A percentile compares a stretch with the other conserved stretches of the same genome.
Evolutionary conservation across 73 alveolate genomes (phyloP).

Genomic region (Breviolum minutum): DNA sequence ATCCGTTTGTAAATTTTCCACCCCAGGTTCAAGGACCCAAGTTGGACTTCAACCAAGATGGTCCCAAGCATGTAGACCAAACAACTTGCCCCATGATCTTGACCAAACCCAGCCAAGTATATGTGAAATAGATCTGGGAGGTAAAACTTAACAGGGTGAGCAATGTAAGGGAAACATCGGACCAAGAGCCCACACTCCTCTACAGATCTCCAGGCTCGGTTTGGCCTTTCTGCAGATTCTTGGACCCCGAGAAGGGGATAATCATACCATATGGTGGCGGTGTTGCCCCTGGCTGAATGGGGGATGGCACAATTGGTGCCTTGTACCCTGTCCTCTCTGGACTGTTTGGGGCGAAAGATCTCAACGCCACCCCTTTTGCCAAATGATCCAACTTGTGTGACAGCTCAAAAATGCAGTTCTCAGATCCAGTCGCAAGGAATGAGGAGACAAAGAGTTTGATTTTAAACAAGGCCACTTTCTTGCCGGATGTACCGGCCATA

Average conservation of each 20-base stretch:
- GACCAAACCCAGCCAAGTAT: conserved; percentile 30
- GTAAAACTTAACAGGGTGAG: neutral
- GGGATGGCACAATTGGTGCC: neutral
- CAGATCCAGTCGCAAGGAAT: no score
- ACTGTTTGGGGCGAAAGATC: neutral
- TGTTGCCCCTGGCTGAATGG: neutral
- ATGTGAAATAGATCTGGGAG: neutral
- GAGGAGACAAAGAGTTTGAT: no score
- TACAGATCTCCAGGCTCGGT: neutral
- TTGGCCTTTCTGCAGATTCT: neutral
- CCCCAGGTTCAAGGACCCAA: neutral
- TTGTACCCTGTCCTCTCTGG: neutral
- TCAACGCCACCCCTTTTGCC: conserved; percentile 3
- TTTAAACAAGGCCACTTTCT: no score
- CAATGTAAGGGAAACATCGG: neutral
- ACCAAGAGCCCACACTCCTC: neutral
- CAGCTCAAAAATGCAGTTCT: no score
- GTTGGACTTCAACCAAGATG: neutral
- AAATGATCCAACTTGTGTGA: no score
- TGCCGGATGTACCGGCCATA: no score
- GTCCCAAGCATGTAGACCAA: neutral
- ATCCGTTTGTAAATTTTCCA: neutral
- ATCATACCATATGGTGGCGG: neutral
- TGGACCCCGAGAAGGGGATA: neutral
- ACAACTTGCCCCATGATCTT: neutral